Conservation (phyloP, 352 stramenopile species). For the Phytopythium ostracodes region DNA sequence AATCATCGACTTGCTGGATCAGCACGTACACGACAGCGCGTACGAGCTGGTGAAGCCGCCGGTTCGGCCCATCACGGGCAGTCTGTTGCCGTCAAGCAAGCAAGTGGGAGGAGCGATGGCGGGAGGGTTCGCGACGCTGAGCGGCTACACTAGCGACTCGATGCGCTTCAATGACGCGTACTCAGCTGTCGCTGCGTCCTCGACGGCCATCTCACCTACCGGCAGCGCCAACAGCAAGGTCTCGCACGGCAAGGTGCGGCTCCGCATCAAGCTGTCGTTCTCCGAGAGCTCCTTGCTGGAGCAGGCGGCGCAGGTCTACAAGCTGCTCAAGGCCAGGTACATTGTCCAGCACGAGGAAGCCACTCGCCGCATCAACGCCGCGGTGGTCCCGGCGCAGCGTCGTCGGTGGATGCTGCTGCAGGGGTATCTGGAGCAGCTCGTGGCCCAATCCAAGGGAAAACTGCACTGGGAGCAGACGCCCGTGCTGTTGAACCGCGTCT, state of each 20-base stretch:
- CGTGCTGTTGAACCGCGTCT: conserved; percentile 57
- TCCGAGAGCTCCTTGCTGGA: conserved; percentile 62
- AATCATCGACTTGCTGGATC: conserved; percentile 64
- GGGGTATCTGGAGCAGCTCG: conserved; percentile 51
- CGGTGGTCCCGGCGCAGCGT: conserved; percentile 57
- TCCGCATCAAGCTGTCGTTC: conserved; percentile 45
- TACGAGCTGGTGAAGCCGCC: conserved; percentile 48
- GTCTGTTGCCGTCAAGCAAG: not conserved
- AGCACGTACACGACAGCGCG: conserved; percentile 45
- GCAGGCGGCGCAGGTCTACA: conserved; percentile 59
- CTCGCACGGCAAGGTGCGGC: conserved; percentile 23
- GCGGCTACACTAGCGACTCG: not conserved
- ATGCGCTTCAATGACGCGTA: not conserved
- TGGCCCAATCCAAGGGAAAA: conserved; percentile 34
- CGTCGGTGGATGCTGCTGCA: conserved; percentile 59
- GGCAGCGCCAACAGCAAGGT: not conserved
- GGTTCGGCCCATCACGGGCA: not conserved
- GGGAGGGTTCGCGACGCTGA: not conserved
- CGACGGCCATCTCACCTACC: too few relatives aligned
- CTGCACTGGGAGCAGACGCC: conserved; percentile 67
- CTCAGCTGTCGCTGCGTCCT: not conserved
- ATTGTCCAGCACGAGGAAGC: conserved; percentile 54
- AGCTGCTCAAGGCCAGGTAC: conserved; percentile 55
- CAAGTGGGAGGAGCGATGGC: not conserved
- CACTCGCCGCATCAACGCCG: conserved; percentile 48